phyloP scores from a whole-genome alignment of 495 filamentous ascomycete species.

The Lasiosphaeris hirsuta region DNA sequence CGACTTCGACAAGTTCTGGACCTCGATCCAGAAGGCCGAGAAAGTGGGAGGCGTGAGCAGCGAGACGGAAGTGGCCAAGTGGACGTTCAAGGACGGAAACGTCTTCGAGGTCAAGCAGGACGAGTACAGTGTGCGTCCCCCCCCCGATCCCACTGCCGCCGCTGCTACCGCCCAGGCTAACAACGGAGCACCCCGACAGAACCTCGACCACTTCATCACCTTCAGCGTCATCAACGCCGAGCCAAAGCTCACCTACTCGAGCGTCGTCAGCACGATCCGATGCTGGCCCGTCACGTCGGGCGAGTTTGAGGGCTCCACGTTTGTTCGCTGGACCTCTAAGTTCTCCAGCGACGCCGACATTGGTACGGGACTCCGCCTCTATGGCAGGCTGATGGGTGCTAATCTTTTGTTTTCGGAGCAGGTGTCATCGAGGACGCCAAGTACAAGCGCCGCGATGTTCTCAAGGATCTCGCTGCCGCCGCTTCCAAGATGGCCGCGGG shows the following conservation, averaged over 20 bases:
- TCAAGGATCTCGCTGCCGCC: constrained; percentile 58
- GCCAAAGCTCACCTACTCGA: constrained; percentile 57
- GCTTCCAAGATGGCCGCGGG: constrained; percentile 44
- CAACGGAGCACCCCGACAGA: constrained; percentile 33
- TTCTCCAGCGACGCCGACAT: constrained; percentile 67
- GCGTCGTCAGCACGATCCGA: constrained; percentile 59
- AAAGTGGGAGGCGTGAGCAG: constrained; percentile 53
- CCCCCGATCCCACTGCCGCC: not conserved
- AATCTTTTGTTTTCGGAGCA: constrained; percentile 18
- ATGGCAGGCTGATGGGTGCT: constrained; percentile 13
- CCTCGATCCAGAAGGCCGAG: constrained; percentile 51
- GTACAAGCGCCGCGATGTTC: constrained; percentile 67
- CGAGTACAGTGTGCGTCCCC: constrained; percentile 57
- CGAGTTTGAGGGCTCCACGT: constrained; percentile 56
- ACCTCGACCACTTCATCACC: constrained; percentile 67
- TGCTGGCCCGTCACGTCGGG: constrained; percentile 59
- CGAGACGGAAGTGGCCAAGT: constrained; percentile 62
- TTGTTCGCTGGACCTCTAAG: constrained; percentile 60
- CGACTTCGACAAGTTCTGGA: constrained; percentile 60
- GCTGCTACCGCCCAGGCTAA: not conserved
- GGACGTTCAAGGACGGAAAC: constrained; percentile 63
- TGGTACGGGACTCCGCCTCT: constrained; percentile 40
- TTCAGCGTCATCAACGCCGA: constrained; percentile 62
- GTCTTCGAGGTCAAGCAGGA: constrained; percentile 66
- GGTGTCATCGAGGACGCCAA: constrained; percentile 68